These are phyloP conservation scores for Fragaria iinumae DNA, from an alignment of 306 rosid genomes.

Conservation along the genomic window DNA sequence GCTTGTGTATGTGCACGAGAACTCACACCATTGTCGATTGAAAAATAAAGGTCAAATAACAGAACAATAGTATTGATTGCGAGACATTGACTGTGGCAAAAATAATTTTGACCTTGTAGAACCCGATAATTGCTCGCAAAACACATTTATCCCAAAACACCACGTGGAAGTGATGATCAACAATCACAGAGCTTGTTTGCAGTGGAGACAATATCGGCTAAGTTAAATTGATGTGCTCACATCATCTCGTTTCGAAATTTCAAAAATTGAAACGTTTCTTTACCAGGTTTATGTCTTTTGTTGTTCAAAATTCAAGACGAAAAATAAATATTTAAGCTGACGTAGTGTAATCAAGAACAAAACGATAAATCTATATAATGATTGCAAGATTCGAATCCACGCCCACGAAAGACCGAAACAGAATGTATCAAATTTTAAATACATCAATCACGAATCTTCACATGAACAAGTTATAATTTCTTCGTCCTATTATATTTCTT, in stretches of 20 bases:
- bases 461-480: not conserved
- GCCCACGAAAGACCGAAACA: too few species aligned
- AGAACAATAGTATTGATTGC: not conserved
- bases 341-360: accelerated
- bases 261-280: not conserved
- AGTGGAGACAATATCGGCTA: not conserved
- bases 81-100: not conserved
- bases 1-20: not conserved
- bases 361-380: not conserved
- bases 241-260: not conserved
- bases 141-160: not conserved
- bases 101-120: too few species aligned
- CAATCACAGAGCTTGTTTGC: not conserved
- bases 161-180: not conserved
- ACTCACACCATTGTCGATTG: too few species aligned
- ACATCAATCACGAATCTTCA: not conserved
- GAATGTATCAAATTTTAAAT: not conserved
- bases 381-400: not conserved
- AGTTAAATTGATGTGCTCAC: not conserved
- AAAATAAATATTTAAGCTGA: not conserved
- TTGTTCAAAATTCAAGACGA: too few species aligned
- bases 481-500: too few species aligned
- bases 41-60: too few species aligned
- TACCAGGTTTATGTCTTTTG: not conserved
- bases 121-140: not conserved